A percentile compares a stretch with the other conserved stretches of the same genome.
These are phyloP conservation scores for Artemisia annua DNA, from an alignment of 129 eudicot genomes.

Conservation along the genomic window DNA sequence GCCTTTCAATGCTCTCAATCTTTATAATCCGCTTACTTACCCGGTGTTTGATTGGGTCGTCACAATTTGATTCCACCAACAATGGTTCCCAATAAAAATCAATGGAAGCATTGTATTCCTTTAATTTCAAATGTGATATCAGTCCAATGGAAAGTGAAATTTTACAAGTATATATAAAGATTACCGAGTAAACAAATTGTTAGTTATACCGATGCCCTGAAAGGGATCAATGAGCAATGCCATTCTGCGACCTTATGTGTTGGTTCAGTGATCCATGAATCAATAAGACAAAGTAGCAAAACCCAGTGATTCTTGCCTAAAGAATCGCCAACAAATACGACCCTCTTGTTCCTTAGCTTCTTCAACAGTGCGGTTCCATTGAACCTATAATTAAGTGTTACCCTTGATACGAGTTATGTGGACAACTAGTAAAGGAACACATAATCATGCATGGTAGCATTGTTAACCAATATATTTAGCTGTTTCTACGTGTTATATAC, in stretches of 20 bases:
- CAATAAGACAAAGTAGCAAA: slow-evolving; percentile 62
- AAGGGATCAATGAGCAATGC: slow-evolving; percentile 57
- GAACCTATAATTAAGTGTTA: slow-evolving; percentile 42
- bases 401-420: not conserved
- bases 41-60: slow-evolving; percentile 57
- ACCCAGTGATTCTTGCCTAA: slow-evolving; percentile 67
- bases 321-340: slow-evolving; percentile 72
- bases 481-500: too few species aligned
- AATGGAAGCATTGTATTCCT: slow-evolving; percentile 70
- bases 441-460: too few species aligned
- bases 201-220: slow-evolving; percentile 48
- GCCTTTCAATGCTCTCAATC: slow-evolving; percentile 53
- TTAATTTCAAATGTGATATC: not conserved
- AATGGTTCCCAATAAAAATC: slow-evolving; percentile 78
- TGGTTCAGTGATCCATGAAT: slow-evolving; percentile 40
- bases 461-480: too few species aligned
- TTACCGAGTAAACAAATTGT: not conserved
- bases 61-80: slow-evolving; percentile 71
- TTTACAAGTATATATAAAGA: not conserved
- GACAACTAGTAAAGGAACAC: slow-evolving; percentile 6
- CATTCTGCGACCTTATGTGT: slow-evolving; percentile 37
- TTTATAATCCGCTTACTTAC: slow-evolving; percentile 52
- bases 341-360: slow-evolving; percentile 57
- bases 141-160: not conserved
- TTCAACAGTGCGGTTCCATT: slow-evolving; percentile 63